A percentile compares a stretch with the other conserved stretches of the same genome.
phyloP scores from a whole-genome alignment of 768 basidiomycete species.

The Psilocybe tampanensis region DNA sequence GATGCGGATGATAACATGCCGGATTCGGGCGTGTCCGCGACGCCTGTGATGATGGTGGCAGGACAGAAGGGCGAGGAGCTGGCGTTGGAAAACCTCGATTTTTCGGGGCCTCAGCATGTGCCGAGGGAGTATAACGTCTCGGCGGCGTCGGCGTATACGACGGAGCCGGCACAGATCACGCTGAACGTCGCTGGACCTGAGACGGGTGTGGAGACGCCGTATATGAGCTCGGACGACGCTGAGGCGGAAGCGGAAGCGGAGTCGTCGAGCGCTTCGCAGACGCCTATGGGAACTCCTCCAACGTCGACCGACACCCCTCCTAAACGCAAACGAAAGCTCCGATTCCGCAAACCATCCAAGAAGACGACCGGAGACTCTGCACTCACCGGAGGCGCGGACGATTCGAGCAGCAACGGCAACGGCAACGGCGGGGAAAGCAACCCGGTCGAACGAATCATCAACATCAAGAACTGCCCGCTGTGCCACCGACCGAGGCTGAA shows the following conservation, averaged over 20 bases:
- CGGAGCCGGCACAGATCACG: constrained; percentile 51
- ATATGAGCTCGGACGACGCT: constrained; percentile 23
- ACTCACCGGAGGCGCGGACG: not conserved
- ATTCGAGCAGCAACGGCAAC: not conserved
- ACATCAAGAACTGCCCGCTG: constrained; percentile 91
- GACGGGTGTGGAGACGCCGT: constrained; percentile 6
- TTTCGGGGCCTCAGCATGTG: constrained; percentile 55
- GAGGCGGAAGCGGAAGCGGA: constrained; percentile 9
- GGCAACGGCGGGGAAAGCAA: constrained; percentile 10
- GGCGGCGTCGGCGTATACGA: constrained; percentile 29
- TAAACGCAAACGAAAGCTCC: constrained; percentile 22
- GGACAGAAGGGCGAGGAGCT: constrained; percentile 42
- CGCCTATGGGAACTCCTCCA: not conserved
- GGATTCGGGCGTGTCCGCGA: constrained; percentile 50
- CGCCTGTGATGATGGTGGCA: constrained; percentile 47
- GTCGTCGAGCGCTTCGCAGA: not conserved
- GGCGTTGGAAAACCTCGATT: constrained; percentile 43
- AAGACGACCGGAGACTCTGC: constrained; percentile 19
- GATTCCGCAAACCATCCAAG: constrained; percentile 16
- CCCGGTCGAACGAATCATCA: constrained; percentile 84
- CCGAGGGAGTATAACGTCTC: constrained; percentile 10
- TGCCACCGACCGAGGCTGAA: constrained; percentile 88
- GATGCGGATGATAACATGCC: constrained; percentile 41
- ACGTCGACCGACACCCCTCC: not conserved
- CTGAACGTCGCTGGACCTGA: constrained; percentile 33